Evolutionary conservation across 495 filamentous ascomycete species (phyloP).

Genomic region (Penicillium pulvis): DNA sequence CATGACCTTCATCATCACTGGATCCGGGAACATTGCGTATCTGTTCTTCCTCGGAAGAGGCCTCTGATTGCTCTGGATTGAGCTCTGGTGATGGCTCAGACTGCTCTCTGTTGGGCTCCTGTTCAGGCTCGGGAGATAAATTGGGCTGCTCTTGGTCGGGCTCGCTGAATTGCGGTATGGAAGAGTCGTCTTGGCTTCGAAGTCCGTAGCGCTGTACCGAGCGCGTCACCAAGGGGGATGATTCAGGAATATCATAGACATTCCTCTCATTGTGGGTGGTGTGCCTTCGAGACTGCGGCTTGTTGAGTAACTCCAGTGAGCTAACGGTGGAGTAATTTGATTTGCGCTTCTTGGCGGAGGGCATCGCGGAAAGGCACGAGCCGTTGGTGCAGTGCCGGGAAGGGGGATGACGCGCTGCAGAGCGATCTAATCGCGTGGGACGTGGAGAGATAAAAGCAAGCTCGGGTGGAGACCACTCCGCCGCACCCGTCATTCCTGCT

Average conservation of each 20-base stretch:
- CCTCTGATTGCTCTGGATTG: background rate
- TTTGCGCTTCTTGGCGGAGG: background rate
- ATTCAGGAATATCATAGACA: background rate
- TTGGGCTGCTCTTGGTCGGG: background rate
- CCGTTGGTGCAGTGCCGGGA: background rate
- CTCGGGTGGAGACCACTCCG: slow-evolving; percentile 16
- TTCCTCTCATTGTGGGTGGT: slow-evolving; percentile 3
- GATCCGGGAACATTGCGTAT: background rate
- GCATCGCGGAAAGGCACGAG: slow-evolving; percentile 2
- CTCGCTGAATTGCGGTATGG: background rate
- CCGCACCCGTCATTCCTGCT: slow-evolving; percentile 11
- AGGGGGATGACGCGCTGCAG: background rate
- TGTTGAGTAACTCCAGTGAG: background rate
- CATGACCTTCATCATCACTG: background rate
- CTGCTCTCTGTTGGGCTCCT: background rate
- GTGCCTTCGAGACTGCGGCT: background rate
- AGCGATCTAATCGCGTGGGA: background rate
- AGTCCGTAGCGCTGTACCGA: background rate
- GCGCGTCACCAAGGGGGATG: background rate
- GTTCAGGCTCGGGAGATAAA: background rate
- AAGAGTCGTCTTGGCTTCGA: background rate
- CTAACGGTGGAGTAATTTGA: background rate
- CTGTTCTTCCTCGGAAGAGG: background rate
- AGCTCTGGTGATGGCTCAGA: background rate
- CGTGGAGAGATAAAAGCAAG: slow-evolving; percentile 8